phyloP scores from a whole-genome alignment of 148 eudicot genomes.

The Camellia lanceoleosa region DNA sequence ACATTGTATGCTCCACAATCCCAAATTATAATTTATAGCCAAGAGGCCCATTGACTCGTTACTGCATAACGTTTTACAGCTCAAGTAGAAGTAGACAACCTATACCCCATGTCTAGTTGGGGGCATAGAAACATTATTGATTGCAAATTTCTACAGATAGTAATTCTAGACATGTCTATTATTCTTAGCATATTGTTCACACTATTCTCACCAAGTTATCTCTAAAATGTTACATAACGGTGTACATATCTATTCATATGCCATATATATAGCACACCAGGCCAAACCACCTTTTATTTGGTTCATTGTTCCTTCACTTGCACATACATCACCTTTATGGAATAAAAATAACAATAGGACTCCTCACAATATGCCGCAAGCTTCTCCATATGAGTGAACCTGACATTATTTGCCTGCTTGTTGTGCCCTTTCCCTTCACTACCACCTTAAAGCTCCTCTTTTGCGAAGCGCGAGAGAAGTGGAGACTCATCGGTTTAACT shows the following conservation, averaged over 20 bases:
- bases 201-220: no score
- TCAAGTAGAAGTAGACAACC: no score
- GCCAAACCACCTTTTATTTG: no score
- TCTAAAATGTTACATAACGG: background rate
- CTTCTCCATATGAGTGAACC: constrained; percentile 73
- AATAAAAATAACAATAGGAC: constrained; percentile 59
- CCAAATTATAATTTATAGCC: no score
- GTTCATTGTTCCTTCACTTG: background rate
- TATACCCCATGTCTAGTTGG: no score
- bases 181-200: no score
- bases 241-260: background rate
- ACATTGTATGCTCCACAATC: no score
- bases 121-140: no score
- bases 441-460: constrained; percentile 57
- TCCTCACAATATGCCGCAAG: constrained; percentile 52
- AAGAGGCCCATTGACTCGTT: no score
- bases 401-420: constrained; percentile 28
- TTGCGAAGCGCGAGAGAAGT: constrained; percentile 35
- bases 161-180: no score
- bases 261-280: background rate
- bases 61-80: no score
- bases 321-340: constrained; percentile 3
- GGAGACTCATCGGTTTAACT: constrained; percentile 52
- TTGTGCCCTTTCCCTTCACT: constrained; percentile 49
- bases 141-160: no score